phyloP scores from a whole-genome alignment of 139 green algal species.

The Mychonastes homosphaera region DNA sequence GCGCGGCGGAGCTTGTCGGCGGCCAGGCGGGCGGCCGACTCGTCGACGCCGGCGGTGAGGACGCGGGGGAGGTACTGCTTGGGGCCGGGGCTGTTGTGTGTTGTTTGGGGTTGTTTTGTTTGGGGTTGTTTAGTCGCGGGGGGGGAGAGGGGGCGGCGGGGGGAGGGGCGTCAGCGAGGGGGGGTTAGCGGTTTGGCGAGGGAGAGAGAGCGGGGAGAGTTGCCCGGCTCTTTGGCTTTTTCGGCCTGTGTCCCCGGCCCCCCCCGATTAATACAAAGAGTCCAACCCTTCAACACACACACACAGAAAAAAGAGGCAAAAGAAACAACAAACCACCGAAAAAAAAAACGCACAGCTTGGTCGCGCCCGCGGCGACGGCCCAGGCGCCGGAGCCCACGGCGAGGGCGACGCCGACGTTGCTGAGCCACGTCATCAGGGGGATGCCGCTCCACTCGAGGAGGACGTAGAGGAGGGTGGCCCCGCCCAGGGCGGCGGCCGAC shows the following conservation, averaged over 20 bases:
- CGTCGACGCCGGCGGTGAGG: conserved; percentile 10
- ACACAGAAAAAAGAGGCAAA: too few relatives aligned
- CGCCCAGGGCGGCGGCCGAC: conserved; percentile 8
- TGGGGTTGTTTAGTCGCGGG: neutral
- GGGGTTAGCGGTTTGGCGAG: too few relatives aligned
- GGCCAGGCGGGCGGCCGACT: neutral
- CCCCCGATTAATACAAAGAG: too few relatives aligned
- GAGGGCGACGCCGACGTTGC: conserved; percentile 3
- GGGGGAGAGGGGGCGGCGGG: neutral
- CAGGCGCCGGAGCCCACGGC: conserved; percentile 1
- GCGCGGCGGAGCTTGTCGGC: conserved; percentile 7
- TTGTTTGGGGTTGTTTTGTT: too few relatives aligned
- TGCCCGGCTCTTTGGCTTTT: too few relatives aligned
- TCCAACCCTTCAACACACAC: too few relatives aligned
- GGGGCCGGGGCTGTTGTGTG: neutral
- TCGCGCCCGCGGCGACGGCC: conserved; percentile 2
- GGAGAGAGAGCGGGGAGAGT: too few relatives aligned
- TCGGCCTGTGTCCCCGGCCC: too few relatives aligned
- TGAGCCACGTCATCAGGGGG: conserved; percentile 13
- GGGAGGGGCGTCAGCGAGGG: neutral
- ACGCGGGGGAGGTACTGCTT: neutral
- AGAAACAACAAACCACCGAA: too few relatives aligned
- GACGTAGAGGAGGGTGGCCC: conserved; percentile 9
- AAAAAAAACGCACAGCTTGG: too few relatives aligned
- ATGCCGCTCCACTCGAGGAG: conserved; percentile 20